Conservation (phyloP, 768 basidiomycete genomes). For the Exidia glandulosa region DNA sequence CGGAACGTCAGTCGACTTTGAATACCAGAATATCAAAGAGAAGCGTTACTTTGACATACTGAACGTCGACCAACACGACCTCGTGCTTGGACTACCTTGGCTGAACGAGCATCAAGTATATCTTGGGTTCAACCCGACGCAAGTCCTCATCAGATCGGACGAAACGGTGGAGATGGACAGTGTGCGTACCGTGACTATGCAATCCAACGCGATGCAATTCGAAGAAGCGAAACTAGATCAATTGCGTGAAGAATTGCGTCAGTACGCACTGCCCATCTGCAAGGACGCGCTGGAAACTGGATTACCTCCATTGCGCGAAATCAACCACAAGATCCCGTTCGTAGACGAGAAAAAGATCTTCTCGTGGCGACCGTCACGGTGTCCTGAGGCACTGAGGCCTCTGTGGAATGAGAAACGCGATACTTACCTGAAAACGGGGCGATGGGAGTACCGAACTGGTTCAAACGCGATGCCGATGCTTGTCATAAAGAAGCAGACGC, state of each 20-base stretch:
- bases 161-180: background rate
- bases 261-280: slow-evolving; percentile 18
- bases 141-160: background rate
- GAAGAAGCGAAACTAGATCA: background rate
- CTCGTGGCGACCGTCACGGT: slow-evolving; percentile 23
- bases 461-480: slow-evolving; percentile 23
- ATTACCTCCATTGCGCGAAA: slow-evolving; percentile 18
- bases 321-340: slow-evolving; percentile 28
- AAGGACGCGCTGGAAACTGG: slow-evolving; percentile 18
- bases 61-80: slow-evolving; percentile 29
- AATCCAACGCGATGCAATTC: background rate
- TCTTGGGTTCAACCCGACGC: slow-evolving; percentile 3
- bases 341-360: slow-evolving; percentile 22
- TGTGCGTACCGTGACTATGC: background rate
- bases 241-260: slow-evolving; percentile 8
- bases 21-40: slow-evolving; percentile 26
- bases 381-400: slow-evolving; percentile 21
- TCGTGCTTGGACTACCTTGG: slow-evolving; percentile 20
- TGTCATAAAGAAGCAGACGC: slow-evolving; percentile 17
- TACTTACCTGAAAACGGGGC: slow-evolving; percentile 18
- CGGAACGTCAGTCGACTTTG: slow-evolving; percentile 12
- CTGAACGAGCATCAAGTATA: slow-evolving; percentile 2
- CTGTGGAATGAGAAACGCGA: slow-evolving; percentile 22
- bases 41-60: slow-evolving; percentile 23
- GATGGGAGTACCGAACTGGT: slow-evolving; percentile 19